Percentiles rank a stretch among this genome's conserved stretches.
These are phyloP conservation scores for Polytolypa hystricis DNA, from an alignment of 2,329 filamentous ascomycete genomes.

Conservation along the genomic window DNA sequence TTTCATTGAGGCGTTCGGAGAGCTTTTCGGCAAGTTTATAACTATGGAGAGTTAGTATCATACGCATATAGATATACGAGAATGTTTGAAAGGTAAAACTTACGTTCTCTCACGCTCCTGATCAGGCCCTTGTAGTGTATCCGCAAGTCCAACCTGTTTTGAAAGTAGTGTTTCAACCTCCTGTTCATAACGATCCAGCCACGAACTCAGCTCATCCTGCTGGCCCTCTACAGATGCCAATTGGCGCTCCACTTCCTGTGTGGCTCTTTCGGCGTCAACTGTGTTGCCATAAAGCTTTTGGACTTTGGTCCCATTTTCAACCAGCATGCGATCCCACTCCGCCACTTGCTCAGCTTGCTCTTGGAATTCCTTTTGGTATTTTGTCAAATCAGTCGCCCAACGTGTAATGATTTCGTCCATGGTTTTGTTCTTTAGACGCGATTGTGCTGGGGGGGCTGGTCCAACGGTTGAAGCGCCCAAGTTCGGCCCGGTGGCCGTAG, in stretches of 20 bases:
- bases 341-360: slow-evolving; percentile 78
- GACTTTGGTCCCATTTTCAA: slow-evolving; percentile 91
- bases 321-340: slow-evolving; percentile 80
- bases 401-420: slow-evolving; percentile 98
- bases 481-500: slow-evolving; percentile 23
- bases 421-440: slow-evolving; percentile 91
- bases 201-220: slow-evolving; percentile 78
- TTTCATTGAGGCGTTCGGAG: slow-evolving; percentile 80
- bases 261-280: slow-evolving; percentile 86
- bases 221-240: slow-evolving; percentile 80
- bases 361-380: slow-evolving; percentile 96
- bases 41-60: slow-evolving; percentile 21
- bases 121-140: slow-evolving; percentile 75
- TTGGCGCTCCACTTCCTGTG: slow-evolving; percentile 86
- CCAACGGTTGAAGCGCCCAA: slow-evolving; percentile 68
- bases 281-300: slow-evolving; percentile 85
- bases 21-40: slow-evolving; percentile 91
- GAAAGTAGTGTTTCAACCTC: slow-evolving; percentile 84
- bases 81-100: slow-evolving; percentile 18
- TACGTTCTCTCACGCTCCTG: slow-evolving; percentile 89
- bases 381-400: slow-evolving; percentile 89
- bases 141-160: slow-evolving; percentile 63
- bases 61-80: not conserved
- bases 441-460: slow-evolving; percentile 66
- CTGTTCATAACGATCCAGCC: slow-evolving; percentile 81